A percentile compares a stretch with the other conserved stretches of the same genome.
Conservation (phyloP, 2,329 filamentous ascomycete species). For the Neonectria ditissima region DNA sequence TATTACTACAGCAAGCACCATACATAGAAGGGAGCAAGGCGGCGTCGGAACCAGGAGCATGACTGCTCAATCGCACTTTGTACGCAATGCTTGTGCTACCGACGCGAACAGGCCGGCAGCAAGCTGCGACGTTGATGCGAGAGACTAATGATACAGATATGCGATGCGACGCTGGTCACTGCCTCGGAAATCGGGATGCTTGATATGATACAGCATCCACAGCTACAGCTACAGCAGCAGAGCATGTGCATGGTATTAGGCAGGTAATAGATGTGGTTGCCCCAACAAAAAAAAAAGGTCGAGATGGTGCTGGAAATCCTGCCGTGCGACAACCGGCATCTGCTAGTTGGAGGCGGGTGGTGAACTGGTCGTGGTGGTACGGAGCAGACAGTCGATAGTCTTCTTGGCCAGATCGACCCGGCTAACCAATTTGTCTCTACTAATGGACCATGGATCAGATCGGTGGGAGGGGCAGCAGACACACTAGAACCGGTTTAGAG, state of each 20-base stretch:
- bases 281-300: conserved; percentile 19
- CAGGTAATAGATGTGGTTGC: background rate
- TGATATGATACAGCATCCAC: conserved; percentile 8
- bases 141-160: conserved; percentile 24
- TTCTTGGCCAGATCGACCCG: background rate
- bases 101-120: conserved; percentile 12
- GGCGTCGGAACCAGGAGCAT: conserved; percentile 6
- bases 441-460: conserved; percentile 4
- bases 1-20: background rate
- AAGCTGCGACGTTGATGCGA: conserved; percentile 21
- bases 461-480: background rate
- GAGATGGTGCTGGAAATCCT: background rate
- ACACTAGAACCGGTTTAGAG: background rate
- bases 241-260: too few species aligned
- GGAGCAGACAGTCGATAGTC: background rate
- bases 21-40: conserved; percentile 3
- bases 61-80: background rate
- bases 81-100: background rate
- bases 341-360: background rate
- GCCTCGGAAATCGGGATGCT: conserved; percentile 1
- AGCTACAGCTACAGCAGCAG: background rate
- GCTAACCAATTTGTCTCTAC: conserved; percentile 2
- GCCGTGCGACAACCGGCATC: conserved; percentile 2
- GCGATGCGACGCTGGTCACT: conserved; percentile 18
- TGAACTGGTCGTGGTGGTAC: conserved; percentile 2